Conservation (phyloP, 139 green algal species). For the Chlamydomonas schloesseri region DNA sequence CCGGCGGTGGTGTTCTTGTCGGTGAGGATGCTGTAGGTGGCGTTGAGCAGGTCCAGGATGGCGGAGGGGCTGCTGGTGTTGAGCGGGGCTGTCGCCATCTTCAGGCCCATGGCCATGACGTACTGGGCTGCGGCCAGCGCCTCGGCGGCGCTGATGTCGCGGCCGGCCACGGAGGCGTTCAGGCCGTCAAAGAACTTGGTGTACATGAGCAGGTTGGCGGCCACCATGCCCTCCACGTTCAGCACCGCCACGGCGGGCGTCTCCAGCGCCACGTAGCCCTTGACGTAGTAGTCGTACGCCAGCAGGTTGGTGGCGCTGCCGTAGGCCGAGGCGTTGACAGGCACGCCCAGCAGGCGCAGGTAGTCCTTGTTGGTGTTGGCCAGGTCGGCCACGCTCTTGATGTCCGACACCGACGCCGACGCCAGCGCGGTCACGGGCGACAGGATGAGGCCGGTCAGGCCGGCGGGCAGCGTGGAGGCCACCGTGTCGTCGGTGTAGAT, state of each 20-base stretch:
- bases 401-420: not conserved
- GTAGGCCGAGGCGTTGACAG: not conserved
- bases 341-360: not conserved
- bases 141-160: not conserved
- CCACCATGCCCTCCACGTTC: not conserved
- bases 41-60: not conserved
- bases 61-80: not conserved
- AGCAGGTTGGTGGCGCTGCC: not conserved
- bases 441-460: not conserved
- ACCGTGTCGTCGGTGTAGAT: not conserved
- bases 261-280: not conserved
- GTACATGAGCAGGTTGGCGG: not conserved
- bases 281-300: not conserved
- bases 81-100: not conserved
- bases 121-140: not conserved
- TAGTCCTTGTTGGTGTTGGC: not conserved
- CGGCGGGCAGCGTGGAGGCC: not conserved
- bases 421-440: not conserved
- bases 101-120: not conserved
- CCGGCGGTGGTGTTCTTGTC: not conserved
- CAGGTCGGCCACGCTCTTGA: not conserved
- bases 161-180: not conserved
- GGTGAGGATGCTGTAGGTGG: not conserved
- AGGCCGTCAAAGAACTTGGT: not conserved
- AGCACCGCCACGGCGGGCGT: not conserved